phyloP scores from a whole-genome alignment of 2,329 filamentous ascomycete species.

The Diplodia seriata region DNA sequence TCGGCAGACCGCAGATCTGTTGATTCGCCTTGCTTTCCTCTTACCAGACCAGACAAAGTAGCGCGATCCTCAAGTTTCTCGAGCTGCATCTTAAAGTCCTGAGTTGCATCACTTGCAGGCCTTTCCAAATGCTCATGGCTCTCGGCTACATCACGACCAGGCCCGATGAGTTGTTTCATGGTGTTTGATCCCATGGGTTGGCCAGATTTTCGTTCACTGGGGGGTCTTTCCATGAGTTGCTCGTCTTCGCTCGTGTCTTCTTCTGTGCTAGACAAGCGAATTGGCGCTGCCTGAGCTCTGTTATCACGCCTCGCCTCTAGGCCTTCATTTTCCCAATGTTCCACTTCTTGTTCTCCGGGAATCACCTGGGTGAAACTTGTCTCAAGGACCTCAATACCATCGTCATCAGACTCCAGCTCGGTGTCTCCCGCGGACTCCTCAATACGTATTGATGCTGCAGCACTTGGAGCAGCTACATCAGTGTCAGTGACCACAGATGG shows the following conservation, averaged over 20 bases:
- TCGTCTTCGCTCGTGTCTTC: constrained; percentile 10
- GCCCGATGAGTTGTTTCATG: not conserved
- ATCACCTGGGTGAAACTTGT: constrained; percentile 12
- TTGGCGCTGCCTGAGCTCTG: not conserved
- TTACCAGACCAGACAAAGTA: not conserved
- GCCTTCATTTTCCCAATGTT: not conserved
- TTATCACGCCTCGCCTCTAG: not conserved
- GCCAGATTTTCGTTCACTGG: not conserved
- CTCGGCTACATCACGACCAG: not conserved
- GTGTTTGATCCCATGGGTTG: not conserved
- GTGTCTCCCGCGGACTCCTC: constrained; percentile 5
- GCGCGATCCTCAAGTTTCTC: not conserved
- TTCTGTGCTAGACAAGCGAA: constrained; percentile 1
- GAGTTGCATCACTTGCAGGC: not conserved
- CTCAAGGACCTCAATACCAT: not conserved
- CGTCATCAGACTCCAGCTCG: constrained; percentile 14
- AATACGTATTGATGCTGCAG: constrained; percentile 4
- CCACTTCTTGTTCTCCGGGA: constrained; percentile 15
- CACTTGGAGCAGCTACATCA: constrained; percentile 14
- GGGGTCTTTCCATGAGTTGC: not conserved
- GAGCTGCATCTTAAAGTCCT: not conserved
- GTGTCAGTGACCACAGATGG: constrained; percentile 14
- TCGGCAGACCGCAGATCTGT: not conserved
- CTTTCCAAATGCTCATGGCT: not conserved
- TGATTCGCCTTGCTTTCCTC: not conserved